Evolutionary conservation across 257 asterid genomes (phyloP).

Genomic region (Jasminum sambac): DNA sequence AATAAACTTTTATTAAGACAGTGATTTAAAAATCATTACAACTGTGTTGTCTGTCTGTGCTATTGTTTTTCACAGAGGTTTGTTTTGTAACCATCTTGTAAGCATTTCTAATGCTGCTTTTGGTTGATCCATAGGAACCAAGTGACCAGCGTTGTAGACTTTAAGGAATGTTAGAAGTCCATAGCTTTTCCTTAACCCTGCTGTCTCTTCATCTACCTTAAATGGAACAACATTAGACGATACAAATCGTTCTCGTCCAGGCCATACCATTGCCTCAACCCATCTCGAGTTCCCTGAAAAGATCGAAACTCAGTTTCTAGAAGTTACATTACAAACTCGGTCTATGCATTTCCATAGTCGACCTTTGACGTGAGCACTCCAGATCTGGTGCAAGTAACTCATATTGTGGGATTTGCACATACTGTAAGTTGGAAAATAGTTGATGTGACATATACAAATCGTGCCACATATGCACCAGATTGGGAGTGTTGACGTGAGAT

Average conservation of each 20-base stretch:
- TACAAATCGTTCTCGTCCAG: slow-evolving; percentile 41
- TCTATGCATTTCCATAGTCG: background rate
- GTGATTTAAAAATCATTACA: background rate
- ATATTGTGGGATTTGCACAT: no score
- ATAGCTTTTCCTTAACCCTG: slow-evolving; percentile 48
- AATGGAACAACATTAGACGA: slow-evolving; percentile 43
- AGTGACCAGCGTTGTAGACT: slow-evolving; percentile 68
- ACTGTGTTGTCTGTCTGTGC: background rate
- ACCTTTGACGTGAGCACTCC: background rate
- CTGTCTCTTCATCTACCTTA: slow-evolving; percentile 44
- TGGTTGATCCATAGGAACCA: slow-evolving; percentile 92
- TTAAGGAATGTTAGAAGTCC: slow-evolving; percentile 66
- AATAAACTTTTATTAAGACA: background rate
- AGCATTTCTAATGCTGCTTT: slow-evolving; percentile 64
- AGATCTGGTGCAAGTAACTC: no score
- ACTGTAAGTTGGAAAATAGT: no score
- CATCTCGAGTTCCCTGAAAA: slow-evolving; percentile 72
- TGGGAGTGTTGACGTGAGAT: no score
- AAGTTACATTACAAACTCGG: background rate
- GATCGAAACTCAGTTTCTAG: background rate
- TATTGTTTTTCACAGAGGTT: slow-evolving; percentile 8
- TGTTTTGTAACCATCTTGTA: slow-evolving; percentile 54
- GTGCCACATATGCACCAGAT: no score
- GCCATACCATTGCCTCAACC: slow-evolving; percentile 70
- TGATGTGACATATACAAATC: no score